Base-by-base conservation (phyloP, 2,329 filamentous ascomycete genomes). In the Fusarium bulbicola region DNA sequence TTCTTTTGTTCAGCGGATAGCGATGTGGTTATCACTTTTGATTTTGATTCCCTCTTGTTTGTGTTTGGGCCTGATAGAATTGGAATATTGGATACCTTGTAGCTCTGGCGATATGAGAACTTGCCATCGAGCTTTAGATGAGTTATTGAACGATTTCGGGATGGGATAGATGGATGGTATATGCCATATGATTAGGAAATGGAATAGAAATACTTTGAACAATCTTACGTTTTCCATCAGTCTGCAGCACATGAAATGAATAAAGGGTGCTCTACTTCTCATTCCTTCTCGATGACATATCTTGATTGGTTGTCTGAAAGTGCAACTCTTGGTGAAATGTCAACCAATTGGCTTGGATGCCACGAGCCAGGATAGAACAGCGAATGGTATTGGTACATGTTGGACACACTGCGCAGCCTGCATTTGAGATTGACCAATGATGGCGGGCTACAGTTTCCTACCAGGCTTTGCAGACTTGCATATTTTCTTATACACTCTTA, bases 1-100 rank as follows among this genome's bases (percentile, higher is more conserved):
- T 67, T 34, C 32, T 71, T 76, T 74, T 68, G 13, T 15, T 63
- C 16, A 73, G 70, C 63, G 61, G 52, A 56, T 32, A 74, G 72
- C 70, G 59, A 63, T 60, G 24, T 43, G 37, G 58, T 43, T 43
- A 36, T 46, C 46, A 61, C 32, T 26, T 69, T 63, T 24, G n/a
- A 21, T 63, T 66, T 70, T 54, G n/a, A 13, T 56, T 70, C 59
- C 36, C 7, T 34, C 53, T 59, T 66, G 18, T 26, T 49, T 67
- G 62, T 43, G n/a, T 53, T 43, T 47, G 24, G 36, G 34, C 36
- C 20, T 30, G 43, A 63, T 76, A 75, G 63, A 70, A 42, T 26
- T 56, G 65, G 70, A 74, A 56, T 63, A 45, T 28, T 67, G 65
- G 70, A 56, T 62, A 54, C 59, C 66, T 53, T 43, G 30, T 34